Percentiles rank a stretch among this genome's conserved stretches.
These are phyloP conservation scores for Rhodotorula sp. DNA, from an alignment of 1,284 basidiomycete species.

Conservation along the genomic window DNA sequence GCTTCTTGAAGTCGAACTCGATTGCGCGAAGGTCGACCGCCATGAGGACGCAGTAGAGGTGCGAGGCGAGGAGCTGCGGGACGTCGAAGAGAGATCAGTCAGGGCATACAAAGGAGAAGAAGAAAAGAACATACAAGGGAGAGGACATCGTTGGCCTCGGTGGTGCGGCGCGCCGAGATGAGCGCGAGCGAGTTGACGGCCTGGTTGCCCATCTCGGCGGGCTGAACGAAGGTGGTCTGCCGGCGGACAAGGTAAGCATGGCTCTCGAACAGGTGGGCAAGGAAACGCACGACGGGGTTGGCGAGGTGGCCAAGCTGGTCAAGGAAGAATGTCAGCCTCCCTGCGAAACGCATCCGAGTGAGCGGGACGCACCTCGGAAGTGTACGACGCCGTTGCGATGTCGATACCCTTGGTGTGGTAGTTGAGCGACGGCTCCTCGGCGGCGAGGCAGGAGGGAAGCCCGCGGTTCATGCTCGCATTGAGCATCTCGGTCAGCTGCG, in stretches of 20 bases:
- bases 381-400: conserved; percentile 77
- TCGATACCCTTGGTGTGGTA: conserved; percentile 84
- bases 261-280: not conserved
- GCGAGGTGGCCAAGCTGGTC: conserved; percentile 69
- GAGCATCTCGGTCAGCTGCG: conserved; percentile 78
- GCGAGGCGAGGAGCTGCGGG: conserved; percentile 64
- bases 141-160: conserved; percentile 72
- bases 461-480: conserved; percentile 81
- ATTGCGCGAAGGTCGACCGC: conserved; percentile 75
- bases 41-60: conserved; percentile 75
- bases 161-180: conserved; percentile 74
- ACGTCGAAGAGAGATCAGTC: too few species aligned
- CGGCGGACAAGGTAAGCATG: not conserved
- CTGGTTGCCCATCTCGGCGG: conserved; percentile 82
- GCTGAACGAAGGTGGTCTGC: conserved; percentile 63
- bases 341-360: too few species aligned
- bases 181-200: conserved; percentile 69
- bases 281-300: conserved; percentile 61
- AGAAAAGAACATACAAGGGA: conserved; percentile 55
- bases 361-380: conserved; percentile 58
- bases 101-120: not conserved
- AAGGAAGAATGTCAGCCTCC: not conserved
- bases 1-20: conserved; percentile 64
- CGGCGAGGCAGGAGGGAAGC: conserved; percentile 75
- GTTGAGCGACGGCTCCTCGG: conserved; percentile 74